These are phyloP conservation scores for Alternaria longipes DNA, from an alignment of 2,329 filamentous ascomycete species.

Conservation along the genomic window DNA sequence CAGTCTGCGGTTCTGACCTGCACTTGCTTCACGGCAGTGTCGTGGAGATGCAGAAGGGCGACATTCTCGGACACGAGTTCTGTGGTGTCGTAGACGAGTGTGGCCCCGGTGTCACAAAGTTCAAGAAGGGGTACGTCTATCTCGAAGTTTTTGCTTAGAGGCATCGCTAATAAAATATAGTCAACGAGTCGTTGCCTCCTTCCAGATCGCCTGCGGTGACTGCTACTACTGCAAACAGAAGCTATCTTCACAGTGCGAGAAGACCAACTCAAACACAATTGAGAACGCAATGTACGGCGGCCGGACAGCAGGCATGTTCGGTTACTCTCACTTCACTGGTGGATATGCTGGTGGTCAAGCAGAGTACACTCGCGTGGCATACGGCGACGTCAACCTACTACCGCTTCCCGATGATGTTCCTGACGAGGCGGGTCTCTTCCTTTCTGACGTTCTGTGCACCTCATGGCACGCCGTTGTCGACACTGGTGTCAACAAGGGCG, in stretches of 20 bases:
- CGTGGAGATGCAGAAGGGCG: conserved; percentile 61
- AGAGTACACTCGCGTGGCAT: conserved; percentile 84
- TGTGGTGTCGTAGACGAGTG: conserved; percentile 61
- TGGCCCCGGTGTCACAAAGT: conserved; percentile 54
- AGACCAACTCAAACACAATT: conserved; percentile 77
- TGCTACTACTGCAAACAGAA: conserved; percentile 85
- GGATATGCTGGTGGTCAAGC: conserved; percentile 89
- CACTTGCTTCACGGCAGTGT: conserved; percentile 63
- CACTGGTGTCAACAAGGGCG: conserved; percentile 78
- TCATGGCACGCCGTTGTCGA: conserved; percentile 85
- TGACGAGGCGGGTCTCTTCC: conserved; percentile 82
- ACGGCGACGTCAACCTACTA: conserved; percentile 81
- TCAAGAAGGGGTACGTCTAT: conserved; percentile 53
- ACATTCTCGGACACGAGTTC: conserved; percentile 63
- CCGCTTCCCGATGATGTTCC: conserved; percentile 80
- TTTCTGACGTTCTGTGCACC: conserved; percentile 82
- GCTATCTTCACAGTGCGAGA: conserved; percentile 80
- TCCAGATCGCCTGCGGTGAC: conserved; percentile 77
- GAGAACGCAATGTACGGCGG: conserved; percentile 81
- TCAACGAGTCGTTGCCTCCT: conserved; percentile 79
- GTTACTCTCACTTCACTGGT: conserved; percentile 75
- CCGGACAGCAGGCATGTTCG: conserved; percentile 72
- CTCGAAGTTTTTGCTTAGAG: background rate
- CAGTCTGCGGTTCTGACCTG: conserved; percentile 69
- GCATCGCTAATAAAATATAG: conserved; percentile 36